These are phyloP conservation scores for Begonia peltatifolia DNA, from an alignment of 306 rosid genomes.

Conservation along the genomic window DNA sequence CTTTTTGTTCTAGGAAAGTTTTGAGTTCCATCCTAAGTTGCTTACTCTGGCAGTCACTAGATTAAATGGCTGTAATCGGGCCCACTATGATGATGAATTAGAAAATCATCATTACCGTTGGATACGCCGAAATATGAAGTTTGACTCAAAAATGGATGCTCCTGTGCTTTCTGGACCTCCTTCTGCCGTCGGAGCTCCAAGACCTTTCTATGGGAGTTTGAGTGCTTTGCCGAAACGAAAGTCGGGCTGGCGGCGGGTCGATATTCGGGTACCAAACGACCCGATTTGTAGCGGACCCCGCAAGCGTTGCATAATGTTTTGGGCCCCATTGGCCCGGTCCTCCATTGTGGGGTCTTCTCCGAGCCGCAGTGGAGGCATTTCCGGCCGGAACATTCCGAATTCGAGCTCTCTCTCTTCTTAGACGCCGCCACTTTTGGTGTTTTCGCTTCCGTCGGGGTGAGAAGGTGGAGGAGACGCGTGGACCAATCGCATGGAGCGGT, in stretches of 20 bases:
- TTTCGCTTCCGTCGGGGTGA: constrained; percentile 12
- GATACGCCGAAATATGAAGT: constrained; percentile 45
- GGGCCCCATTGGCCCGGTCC: constrained; percentile 71
- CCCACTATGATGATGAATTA: constrained; percentile 45
- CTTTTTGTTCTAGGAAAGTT: no score
- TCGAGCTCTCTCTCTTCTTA: constrained; percentile 13
- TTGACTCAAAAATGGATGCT: constrained; percentile 28
- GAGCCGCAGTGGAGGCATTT: constrained; percentile 53
- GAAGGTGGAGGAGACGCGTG: constrained; percentile 77
- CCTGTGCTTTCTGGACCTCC: constrained; percentile 31
- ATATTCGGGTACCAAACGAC: constrained; percentile 53
- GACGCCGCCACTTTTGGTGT: constrained; percentile 3
- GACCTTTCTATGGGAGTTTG: constrained; percentile 64
- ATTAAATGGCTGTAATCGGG: constrained; percentile 53
- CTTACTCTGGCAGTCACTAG: constrained; percentile 31
- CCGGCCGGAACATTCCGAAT: constrained; percentile 23
- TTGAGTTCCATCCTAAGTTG: constrained; percentile 21
- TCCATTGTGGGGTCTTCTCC: constrained; percentile 69
- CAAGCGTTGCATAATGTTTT: constrained; percentile 65
- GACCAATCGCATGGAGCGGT: constrained; percentile 95
- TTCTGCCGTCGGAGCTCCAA: constrained; percentile 56
- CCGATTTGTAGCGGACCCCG: constrained; percentile 58
- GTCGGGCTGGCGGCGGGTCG: constrained; percentile 69
- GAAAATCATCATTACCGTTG: constrained; percentile 47
- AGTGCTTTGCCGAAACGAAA: constrained; percentile 39